phyloP scores from a whole-genome alignment of 2,329 filamentous ascomycete species.

The Ilyonectria destructans region DNA sequence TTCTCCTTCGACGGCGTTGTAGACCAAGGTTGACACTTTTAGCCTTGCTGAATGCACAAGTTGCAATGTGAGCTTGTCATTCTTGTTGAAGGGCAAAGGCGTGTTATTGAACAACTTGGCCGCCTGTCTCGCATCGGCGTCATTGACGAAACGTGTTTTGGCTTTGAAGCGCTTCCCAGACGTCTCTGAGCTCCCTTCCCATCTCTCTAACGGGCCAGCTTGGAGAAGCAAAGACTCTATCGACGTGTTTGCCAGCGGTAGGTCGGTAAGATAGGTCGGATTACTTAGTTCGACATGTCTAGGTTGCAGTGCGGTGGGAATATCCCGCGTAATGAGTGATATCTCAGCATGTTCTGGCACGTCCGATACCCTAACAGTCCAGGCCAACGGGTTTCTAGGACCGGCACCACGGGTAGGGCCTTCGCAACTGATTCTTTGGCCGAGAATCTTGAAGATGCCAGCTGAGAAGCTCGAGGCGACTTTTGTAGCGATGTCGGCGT shows the following conservation, averaged over 20 bases:
- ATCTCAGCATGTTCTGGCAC: slow-evolving; percentile 7
- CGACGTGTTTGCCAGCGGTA: slow-evolving; percentile 37
- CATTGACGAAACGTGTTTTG: slow-evolving; percentile 56
- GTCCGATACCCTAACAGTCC: slow-evolving; percentile 21
- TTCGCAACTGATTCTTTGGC: slow-evolving; percentile 33
- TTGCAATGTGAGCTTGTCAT: slow-evolving; percentile 55
- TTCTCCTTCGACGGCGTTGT: slow-evolving; percentile 49
- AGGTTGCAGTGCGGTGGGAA: neutral
- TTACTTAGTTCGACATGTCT: slow-evolving; percentile 10
- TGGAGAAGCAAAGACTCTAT: slow-evolving; percentile 52
- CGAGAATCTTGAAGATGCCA: slow-evolving; percentile 46
- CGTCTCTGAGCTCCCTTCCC: slow-evolving; percentile 46
- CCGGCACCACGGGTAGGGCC: neutral
- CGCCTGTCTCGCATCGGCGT: slow-evolving; percentile 56
- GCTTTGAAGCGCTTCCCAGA: slow-evolving; percentile 58
- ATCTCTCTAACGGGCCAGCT: slow-evolving; percentile 55
- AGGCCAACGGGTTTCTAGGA: neutral
- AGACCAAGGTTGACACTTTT: slow-evolving; percentile 56
- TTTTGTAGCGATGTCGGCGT: slow-evolving; percentile 35
- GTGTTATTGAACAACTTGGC: slow-evolving; percentile 51
- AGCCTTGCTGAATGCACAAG: slow-evolving; percentile 57
- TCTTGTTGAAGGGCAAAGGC: slow-evolving; percentile 50
- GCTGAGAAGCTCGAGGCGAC: slow-evolving; percentile 41
- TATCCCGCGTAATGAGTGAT: slow-evolving; percentile 26
- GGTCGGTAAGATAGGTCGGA: slow-evolving; percentile 46